Evolutionary conservation across 75 land plant genomes (phyloP).

Genomic region (Selaginella moellendorffii): DNA sequence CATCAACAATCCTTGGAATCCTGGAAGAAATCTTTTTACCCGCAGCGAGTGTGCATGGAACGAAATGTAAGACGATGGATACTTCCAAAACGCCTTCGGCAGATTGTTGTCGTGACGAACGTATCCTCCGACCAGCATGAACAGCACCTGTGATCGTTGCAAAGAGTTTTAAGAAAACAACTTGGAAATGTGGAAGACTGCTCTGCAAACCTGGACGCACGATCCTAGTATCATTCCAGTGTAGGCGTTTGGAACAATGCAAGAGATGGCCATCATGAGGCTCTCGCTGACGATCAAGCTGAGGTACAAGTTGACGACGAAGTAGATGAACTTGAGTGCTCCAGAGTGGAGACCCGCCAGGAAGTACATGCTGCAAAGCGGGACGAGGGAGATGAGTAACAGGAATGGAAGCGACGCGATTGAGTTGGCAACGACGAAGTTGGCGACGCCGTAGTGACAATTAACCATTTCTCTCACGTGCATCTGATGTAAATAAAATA

Average conservation of each 20-base stretch:
- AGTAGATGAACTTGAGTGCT: background rate
- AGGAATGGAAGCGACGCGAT: conserved; percentile 2
- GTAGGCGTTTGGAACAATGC: background rate
- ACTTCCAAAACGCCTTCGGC: background rate
- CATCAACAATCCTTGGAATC: no score
- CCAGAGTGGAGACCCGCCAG: conserved; percentile 10
- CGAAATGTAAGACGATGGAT: background rate
- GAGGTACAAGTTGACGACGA: conserved; percentile 1
- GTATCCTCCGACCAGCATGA: background rate
- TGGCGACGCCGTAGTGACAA: conserved; percentile 2
- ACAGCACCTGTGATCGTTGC: background rate
- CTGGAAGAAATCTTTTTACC: no score
- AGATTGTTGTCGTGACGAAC: background rate
- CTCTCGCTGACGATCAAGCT: conserved; percentile 6
- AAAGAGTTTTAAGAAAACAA: no score
- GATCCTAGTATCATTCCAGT: conserved; percentile 11
- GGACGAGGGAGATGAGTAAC: background rate
- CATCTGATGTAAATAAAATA: no score
- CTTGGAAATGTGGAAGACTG: no score
- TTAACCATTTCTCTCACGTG: conserved; percentile 2
- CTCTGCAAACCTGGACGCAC: conserved; percentile 13
- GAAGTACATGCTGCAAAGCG: conserved; percentile 8
- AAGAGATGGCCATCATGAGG: conserved; percentile 8
- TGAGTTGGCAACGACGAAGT: background rate
- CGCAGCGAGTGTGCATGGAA: background rate